phyloP scores from a whole-genome alignment of 2,329 filamentous ascomycete species.

The Hymenoscyphus fraxineus region DNA sequence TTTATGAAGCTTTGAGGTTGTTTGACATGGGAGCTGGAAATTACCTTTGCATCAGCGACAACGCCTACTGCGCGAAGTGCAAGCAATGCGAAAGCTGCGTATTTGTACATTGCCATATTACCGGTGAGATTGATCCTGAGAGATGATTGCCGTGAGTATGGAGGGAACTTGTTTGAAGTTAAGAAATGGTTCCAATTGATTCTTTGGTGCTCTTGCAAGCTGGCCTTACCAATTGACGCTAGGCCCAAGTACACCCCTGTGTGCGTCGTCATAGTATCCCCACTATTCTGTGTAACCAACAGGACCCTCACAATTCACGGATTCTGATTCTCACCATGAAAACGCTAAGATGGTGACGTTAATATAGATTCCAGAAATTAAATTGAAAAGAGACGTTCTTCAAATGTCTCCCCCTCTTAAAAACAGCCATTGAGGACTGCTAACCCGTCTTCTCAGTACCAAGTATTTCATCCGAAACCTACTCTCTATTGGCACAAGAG shows the following conservation, averaged over 20 bases:
- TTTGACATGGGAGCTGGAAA: slow-evolving; percentile 33
- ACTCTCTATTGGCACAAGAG: too few species aligned
- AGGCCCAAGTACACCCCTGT: not conserved
- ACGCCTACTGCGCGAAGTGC: slow-evolving; percentile 65
- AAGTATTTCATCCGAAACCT: too few species aligned
- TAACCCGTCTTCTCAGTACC: too few species aligned
- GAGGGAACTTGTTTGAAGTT: not conserved
- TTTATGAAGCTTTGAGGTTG: slow-evolving; percentile 16
- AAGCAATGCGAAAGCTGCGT: slow-evolving; percentile 68
- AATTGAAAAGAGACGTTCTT: too few species aligned
- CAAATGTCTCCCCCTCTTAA: too few species aligned
- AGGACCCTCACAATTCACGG: too few species aligned
- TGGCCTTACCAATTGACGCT: not conserved
- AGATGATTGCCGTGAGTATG: not conserved
- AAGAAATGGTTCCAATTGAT: not conserved
- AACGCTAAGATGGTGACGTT: too few species aligned
- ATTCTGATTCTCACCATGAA: too few species aligned
- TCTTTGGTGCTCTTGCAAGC: slow-evolving; percentile 1
- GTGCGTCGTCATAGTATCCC: not conserved
- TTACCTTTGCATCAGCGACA: slow-evolving; percentile 57
- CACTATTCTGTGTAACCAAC: not conserved
- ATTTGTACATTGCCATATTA: slow-evolving; percentile 70
- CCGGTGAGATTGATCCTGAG: slow-evolving; percentile 6
- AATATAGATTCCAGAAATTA: too few species aligned
- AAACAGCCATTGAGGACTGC: too few species aligned